Evolutionary conservation across 768 basidiomycete species (phyloP), one percentile per base, ranked within the genome.

Genomic region (Russula sp.): DNA sequence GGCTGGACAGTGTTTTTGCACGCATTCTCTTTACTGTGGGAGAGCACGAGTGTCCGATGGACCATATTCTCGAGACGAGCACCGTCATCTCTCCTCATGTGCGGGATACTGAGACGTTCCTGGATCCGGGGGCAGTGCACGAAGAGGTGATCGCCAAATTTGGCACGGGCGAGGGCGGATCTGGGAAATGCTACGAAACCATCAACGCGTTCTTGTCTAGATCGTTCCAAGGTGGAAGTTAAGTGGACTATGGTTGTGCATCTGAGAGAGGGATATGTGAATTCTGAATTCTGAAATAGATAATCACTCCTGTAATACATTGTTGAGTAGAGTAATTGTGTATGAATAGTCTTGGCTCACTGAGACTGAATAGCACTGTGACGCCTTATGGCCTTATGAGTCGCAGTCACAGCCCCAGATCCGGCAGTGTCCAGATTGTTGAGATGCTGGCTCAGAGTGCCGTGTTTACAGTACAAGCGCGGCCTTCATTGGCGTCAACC

Each of bases 61-160:
- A 61, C 16, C 53, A 56, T 5, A 41, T 49, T 14, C 50, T 48
- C 16, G 36, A 57, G 16, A n/a, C 16, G 0, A 20, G 36, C 36
- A 8, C 8, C 1, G 11, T 47, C 13, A 47, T 61, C 18, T 46
- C 16, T 10, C 38, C 22, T 9, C 35, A 61, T 25, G 60, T 61
- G 39, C 14, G 14, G 16, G 47, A 61, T 7, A 48, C 55, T 4
- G 39, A 10, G 29, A 57, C 56, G 14, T 38, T 61, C 16, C n/a
- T 58, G 9, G 55, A 57, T 1, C 47, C 38, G 11, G 42, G 42
- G 18, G 55, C 14, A 9, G 9, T 25, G 14, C 60, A 61, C 42
- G 55, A 42, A 3, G 60, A 61, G 18, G n/a, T 56, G 39, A 45
- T 61, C n/a, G 6, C 11, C 32, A 50, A 39, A 32, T 61, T 61